Percentiles rank a stretch among this genome's conserved stretches.
These are phyloP conservation scores for Cystofilobasidium ferigula DNA, from an alignment of 768 basidiomycete genomes.

Conservation along the genomic window DNA sequence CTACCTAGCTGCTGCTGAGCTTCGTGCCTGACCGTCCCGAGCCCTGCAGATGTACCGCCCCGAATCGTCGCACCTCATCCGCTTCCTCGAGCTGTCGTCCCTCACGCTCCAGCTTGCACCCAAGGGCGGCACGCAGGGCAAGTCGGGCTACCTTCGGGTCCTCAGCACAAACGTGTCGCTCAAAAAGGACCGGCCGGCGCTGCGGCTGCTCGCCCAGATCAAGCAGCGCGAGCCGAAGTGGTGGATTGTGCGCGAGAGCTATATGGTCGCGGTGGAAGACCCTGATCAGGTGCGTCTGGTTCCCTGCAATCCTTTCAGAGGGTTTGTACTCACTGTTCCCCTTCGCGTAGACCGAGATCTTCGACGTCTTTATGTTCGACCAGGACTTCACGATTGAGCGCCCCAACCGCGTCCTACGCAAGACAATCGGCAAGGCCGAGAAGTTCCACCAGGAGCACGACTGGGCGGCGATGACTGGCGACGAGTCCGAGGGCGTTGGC, in stretches of 20 bases:
- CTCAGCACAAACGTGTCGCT: constrained; percentile 34
- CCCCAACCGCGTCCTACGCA: constrained; percentile 79
- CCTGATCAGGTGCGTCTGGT: constrained; percentile 58
- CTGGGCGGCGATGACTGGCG: constrained; percentile 16
- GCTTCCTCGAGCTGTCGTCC: constrained; percentile 84
- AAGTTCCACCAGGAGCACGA: constrained; percentile 20
- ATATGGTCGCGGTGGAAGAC: constrained; percentile 73
- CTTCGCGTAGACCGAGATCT: constrained; percentile 54
- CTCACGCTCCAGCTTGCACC: constrained; percentile 64
- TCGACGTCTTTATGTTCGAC: constrained; percentile 90
- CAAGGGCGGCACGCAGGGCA: constrained; percentile 71
- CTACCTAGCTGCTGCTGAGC: background rate
- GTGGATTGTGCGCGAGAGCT: constrained; percentile 87
- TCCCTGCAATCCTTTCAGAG: background rate
- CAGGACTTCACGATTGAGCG: constrained; percentile 76
- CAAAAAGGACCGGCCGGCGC: constrained; percentile 37
- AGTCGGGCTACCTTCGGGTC: constrained; percentile 64
- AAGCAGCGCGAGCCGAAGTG: constrained; percentile 56
- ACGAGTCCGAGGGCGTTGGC: constrained; percentile 25
- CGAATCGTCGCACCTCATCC: constrained; percentile 72
- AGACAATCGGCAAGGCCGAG: constrained; percentile 62
- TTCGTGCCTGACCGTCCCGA: background rate
- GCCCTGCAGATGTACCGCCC: constrained; percentile 83
- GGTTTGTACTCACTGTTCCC: constrained; percentile 1
- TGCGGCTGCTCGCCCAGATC: constrained; percentile 41